phyloP scores from a whole-genome alignment of 139 green algal species.

The Yamagishiella unicocca region DNA sequence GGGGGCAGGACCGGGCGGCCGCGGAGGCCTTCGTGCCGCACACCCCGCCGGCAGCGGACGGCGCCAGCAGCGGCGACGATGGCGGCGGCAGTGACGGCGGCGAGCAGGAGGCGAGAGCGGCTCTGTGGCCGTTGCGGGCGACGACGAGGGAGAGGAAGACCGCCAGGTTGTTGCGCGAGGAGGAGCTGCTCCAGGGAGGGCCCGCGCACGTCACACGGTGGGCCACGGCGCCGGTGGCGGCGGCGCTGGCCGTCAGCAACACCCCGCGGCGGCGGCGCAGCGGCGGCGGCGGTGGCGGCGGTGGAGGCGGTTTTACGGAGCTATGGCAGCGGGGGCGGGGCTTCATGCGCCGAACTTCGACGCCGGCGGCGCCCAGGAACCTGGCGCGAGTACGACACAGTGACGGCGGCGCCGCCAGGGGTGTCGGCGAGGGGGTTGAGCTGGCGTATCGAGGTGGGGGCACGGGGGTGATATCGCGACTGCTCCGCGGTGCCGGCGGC shows the following conservation, averaged over 20 bases:
- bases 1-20: neutral
- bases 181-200: too few relatives aligned
- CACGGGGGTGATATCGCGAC: neutral
- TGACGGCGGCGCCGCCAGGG: neutral
- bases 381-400: neutral
- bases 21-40: conserved; percentile 14
- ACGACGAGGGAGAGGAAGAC: too few relatives aligned
- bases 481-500: neutral
- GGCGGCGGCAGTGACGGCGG: neutral
- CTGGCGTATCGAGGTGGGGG: neutral
- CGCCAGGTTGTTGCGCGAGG: too few relatives aligned
- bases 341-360: neutral
- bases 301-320: neutral
- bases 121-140: neutral
- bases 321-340: neutral
- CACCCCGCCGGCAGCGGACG: neutral
- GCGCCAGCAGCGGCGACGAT: neutral
- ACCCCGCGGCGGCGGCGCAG: neutral
- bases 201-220: too few relatives aligned
- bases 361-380: neutral
- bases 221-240: neutral
- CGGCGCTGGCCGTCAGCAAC: neutral
- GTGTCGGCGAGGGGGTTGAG: neutral
- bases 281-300: neutral
- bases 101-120: neutral